Evolutionary conservation across 2,329 filamentous ascomycete genomes (phyloP).

Genomic region (Colletotrichum cordylinicola): DNA sequence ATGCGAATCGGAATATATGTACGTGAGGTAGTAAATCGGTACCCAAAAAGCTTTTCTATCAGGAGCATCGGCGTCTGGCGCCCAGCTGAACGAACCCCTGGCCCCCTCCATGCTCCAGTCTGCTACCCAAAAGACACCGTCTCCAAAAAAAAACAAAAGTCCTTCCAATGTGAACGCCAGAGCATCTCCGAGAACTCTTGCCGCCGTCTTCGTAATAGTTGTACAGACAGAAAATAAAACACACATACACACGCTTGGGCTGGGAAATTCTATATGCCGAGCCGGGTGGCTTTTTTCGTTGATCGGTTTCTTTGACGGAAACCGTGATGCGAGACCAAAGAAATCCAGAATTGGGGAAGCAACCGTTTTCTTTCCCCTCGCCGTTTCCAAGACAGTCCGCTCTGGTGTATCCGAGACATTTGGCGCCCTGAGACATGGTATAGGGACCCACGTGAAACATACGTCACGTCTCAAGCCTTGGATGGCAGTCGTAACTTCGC

Average conservation of each 20-base stretch:
- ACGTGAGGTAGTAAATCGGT: not conserved
- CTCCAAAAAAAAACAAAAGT: not conserved
- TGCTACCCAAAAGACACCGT: not conserved
- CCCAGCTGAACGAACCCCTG: not conserved
- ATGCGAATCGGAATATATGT: not conserved
- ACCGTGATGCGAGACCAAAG: not conserved
- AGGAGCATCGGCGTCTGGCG: not conserved
- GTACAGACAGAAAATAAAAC: not conserved
- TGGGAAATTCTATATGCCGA: not conserved
- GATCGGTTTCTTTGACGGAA: not conserved
- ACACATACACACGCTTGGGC: not conserved
- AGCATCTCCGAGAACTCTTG: not conserved
- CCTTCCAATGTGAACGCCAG: slow-evolving; percentile 1
- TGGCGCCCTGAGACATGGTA: not conserved
- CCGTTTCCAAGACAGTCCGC: not conserved
- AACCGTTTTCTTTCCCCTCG: not conserved
- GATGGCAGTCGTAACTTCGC: not conserved
- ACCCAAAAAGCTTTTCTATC: not conserved
- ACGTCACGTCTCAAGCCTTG: slow-evolving; percentile 13
- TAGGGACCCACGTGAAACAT: slow-evolving; percentile 1
- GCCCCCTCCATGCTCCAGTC: not conserved
- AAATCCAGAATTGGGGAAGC: not conserved
- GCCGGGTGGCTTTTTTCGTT: not conserved
- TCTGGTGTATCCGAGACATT: not conserved
- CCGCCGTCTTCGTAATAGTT: not conserved